Evolutionary conservation across 352 stramenopile species (phyloP), one percentile per base, ranked within the genome.

Genomic region (Globisporangium cylindrosporum): DNA sequence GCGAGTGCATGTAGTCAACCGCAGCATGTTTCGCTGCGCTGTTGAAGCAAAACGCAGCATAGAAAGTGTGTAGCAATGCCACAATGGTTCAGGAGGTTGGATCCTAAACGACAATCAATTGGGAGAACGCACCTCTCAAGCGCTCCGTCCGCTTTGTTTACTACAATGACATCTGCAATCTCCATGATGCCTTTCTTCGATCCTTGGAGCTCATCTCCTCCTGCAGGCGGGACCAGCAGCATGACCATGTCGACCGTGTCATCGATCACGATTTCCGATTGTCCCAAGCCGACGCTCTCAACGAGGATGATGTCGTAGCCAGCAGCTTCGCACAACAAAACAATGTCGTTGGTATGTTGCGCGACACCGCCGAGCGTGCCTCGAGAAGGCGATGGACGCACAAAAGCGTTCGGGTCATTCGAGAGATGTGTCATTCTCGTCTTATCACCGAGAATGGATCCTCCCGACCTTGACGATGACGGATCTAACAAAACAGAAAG

Each of bases 121-220:
- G 7, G 5, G 25, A 27, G 5, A 9, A 62, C 71, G 43, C 53
- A 90, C 80, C 49, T 80, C 66, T 79, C 78, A 34, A 96, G 73
- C 9, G 90, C 82, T 51, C 97, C 97, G 80, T 99, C 97, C 3
- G 97, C 93, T 76, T 99, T 99, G 77, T 99, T 99, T 18, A 99
- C 95, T 10, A 98, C 91, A 27, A 99, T 78, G 24, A 99, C 84
- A 72, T 99, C 96, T 8, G 97, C 96, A 51, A 99, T 93, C 79
- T 99, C 97, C 67, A 99, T 97, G 77, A 99, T 99, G 15, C 97
- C 97, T 67, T 99, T 99, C 80, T 99, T 99, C n/a, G 92, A 92
- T 18, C 94, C 97, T 77, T 99, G 97, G 32, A 99, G 77, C 66
- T 98, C 95, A 76, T 99, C 97, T 15, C 97, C 97, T 29, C 93